phyloP scores from a whole-genome alignment of 2,329 filamentous ascomycete species.

The Knufia petricola region DNA sequence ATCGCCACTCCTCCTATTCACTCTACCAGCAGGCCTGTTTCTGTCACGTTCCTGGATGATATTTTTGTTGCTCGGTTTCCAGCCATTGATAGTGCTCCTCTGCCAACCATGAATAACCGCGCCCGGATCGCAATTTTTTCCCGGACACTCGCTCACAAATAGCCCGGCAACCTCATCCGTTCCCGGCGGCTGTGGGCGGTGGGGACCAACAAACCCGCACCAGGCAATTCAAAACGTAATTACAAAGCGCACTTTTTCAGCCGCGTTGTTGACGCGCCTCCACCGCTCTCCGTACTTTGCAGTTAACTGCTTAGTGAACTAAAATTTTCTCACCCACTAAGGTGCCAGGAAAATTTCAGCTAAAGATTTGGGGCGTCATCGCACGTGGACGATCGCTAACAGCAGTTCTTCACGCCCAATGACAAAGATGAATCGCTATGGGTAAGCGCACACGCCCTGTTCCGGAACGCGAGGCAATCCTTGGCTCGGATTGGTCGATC shows the following conservation, averaged over 20 bases:
- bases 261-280: background rate
- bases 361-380: conserved; percentile 13
- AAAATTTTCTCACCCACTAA: conserved; percentile 14
- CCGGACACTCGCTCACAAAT: too few relatives aligned
- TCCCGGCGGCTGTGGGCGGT: too few relatives aligned
- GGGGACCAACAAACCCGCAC: too few relatives aligned
- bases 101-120: background rate
- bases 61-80: background rate
- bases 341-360: conserved; percentile 6
- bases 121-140: too few relatives aligned
- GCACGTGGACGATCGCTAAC: conserved; percentile 18
- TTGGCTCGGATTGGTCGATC: conserved; percentile 14
- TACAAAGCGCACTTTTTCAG: background rate
- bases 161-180: too few relatives aligned
- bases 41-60: background rate
- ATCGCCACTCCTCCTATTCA: background rate
- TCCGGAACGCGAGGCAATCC: conserved; percentile 8
- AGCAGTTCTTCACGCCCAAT: conserved; percentile 19
- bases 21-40: background rate
- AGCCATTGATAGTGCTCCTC: too few relatives aligned
- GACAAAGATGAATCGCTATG: conserved; percentile 18
- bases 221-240: too few relatives aligned
- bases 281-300: background rate
- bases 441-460: conserved; percentile 18
- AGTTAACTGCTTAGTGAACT: conserved; percentile 17